Evolutionary conservation across 2,329 filamentous ascomycete genomes (phyloP), one percentile per base, ranked within the genome.

Genomic region (Aspergillus texensis): DNA sequence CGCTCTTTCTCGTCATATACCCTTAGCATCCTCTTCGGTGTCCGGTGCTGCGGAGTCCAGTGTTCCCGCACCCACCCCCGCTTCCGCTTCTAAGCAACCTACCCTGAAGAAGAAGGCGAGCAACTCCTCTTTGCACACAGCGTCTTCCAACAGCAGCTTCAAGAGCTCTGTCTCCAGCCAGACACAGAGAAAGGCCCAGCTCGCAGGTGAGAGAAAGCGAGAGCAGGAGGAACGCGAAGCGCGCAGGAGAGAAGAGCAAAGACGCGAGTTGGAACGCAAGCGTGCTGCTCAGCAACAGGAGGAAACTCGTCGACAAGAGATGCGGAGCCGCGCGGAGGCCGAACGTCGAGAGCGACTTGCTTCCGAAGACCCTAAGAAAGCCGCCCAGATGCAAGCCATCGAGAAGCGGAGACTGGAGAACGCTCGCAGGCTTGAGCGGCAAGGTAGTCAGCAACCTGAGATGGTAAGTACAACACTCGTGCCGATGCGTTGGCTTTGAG

Each of bases 191-290:
- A 92, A 91, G 74, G 90, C 91, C 2, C 81, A 94, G 26, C 88
- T 94, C 60, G 83, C 91, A 55, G 92, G 90, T 2, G 91, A 92
- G 45, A 90, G 89, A 72, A 94, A 93, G 77, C 94, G 91, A 74
- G 93, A 96, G 75, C 90, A 87, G 74, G 93, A 96, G 70, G 92
- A 96, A 74, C 88, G 89, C 55, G 91, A 93, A 67, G 87, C 88
- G 16, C 89, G 93, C 71, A 88, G 89, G 57, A 94, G 92, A 72
- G 89, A 89, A 10, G 91, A 96, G 24, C 89, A 90, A 43, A 97
- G 96, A 78, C 86, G 89, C 19, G 92, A 96, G 71, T 81, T 91
- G 39, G 93, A 96, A 74, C 88, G 91, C 55, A 93, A 93, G 79
- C 86, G 91, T 63, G 86, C 87, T 55, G 87, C 86, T 43, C 79